Evolutionary conservation across 805 yeast species (phyloP), one percentile per base, ranked within the genome.

Genomic region (Yarrowia porcina): DNA sequence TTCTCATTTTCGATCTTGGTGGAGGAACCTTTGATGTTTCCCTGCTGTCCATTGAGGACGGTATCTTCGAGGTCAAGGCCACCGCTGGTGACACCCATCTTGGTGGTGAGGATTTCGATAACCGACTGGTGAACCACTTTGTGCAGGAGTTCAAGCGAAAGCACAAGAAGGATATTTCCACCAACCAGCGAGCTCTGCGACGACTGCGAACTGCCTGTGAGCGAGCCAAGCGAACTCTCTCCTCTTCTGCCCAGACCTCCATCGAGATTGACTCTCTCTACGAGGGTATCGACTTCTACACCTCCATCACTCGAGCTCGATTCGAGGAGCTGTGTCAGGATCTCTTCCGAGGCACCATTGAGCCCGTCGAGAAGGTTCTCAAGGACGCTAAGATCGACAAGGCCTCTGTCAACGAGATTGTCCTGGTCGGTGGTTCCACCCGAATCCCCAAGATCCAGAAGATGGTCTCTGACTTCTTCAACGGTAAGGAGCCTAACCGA

Each of bases 361-460:
- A 89, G 70, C 97, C 97, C 67, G 97, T 92, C 69, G 97, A 91
- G 83, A 89, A 88, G 81, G 97, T 91, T 62, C 84, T 92, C 79
- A 86, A 85, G 76, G 97, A 92, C 83, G 35, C 52, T 25, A 45
- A 45, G 52, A 45, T 45, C 36, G 52, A 45, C 36, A 45, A 45
- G 52, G 17, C 96, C 59, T 85, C 84, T 73, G 91, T 92, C 71
- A 82, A 91, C 77, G 97, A 92, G 82, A 89, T 91, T 74, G 97
- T 91, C 69, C 82, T 91, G 59, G 97, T 91, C 72, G 97, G 97
- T 83, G 97, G 97, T 80, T 91, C 97, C 67, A 92, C 97, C 69
- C 91, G 97, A 87, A 91, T 91, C 80, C 97, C 97, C 81, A 90
- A 89, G 82, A 87, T 92, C 69, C 97, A 91, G 82, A 91, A 90